Percentiles rank a stretch among this genome's conserved stretches.
Evolutionary conservation across 805 yeast species (phyloP).

Genomic region (Myxozyma neotropica): DNA sequence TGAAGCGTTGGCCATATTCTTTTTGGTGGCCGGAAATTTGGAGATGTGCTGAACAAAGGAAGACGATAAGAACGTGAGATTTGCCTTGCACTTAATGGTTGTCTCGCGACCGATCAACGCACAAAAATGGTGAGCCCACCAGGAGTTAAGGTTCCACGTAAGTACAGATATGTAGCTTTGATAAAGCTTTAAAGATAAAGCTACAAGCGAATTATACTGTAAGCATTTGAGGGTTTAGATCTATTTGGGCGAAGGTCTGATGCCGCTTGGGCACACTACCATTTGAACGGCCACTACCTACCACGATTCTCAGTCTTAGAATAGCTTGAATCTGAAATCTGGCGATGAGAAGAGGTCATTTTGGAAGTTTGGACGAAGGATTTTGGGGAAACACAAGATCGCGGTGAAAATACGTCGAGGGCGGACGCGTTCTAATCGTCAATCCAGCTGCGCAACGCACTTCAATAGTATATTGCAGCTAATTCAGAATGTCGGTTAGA

Average conservation of each 20-base stretch:
- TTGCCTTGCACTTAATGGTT: background rate
- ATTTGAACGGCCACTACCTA: too few species aligned
- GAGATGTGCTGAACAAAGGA: background rate
- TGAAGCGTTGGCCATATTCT: slow-evolving; percentile 50
- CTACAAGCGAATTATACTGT: background rate
- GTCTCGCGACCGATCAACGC: too few species aligned
- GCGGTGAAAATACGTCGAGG: too few species aligned
- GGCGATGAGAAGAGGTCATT: background rate
- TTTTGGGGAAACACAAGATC: too few species aligned
- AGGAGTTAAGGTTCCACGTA: background rate
- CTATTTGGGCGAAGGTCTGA: too few species aligned
- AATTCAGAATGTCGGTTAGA: slow-evolving; percentile 19
- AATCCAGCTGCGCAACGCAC: too few species aligned
- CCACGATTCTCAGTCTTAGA: too few species aligned
- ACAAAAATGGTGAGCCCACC: background rate
- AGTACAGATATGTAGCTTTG: background rate
- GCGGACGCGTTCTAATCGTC: background rate
- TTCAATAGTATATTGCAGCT: too few species aligned
- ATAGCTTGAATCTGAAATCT: background rate
- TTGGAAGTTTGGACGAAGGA: background rate
- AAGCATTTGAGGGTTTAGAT: background rate
- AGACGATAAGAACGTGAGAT: background rate
- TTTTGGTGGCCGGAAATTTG: background rate
- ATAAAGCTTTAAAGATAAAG: background rate
- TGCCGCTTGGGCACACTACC: too few species aligned